Base-by-base conservation (phyloP, 148 eudicot genomes). In the Polygonum aviculare region DNA sequence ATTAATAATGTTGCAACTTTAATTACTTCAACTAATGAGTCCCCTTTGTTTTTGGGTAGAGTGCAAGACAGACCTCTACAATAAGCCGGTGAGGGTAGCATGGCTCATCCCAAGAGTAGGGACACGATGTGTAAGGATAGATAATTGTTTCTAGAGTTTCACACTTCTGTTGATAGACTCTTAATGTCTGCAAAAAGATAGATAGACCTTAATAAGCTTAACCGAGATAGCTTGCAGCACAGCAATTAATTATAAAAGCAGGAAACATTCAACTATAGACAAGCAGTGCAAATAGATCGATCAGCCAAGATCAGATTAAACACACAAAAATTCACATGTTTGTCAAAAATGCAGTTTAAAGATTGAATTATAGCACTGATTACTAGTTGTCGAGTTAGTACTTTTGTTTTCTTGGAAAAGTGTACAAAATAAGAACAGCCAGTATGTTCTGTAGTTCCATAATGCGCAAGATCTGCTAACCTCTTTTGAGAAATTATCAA, bases 101-200 rank as follows among this genome's bases (percentile, higher is more conserved):
- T 75, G 98, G 99, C 82, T 95, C 99, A 84, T 95, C 99, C 99
- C 99, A 95, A 75, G 99, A 94, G 80, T 90, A 95, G 26, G 91
- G 87, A 75, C 92, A 88, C 59, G 98, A 90, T 11, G 91, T 88
- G 86, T 95, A 95, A 35, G 98, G 84, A 78, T 95, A 88, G 76
- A 93, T 80, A 48, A 91, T 82, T 55, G 98, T 93, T 84, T 93
- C 94, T 78, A 91, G 84, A 78, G 90, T 88, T 84, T 95, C 98
- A 81, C 99, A 93, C 83, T 87, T 89, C 77, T 93, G 99, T 78
- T 95, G 99, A 81, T 91, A 89, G 51, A 95, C 78, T 63, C 99
- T 87, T 78, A 95, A 65, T 70, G 90, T 89, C 99, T 95, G 45
- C 81, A 86, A 75, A 74, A 36, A 50, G 38, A 78, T 77, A 74